Conservation (phyloP, 2,329 filamentous ascomycete species). For the Chaetomium strumarium region DNA sequence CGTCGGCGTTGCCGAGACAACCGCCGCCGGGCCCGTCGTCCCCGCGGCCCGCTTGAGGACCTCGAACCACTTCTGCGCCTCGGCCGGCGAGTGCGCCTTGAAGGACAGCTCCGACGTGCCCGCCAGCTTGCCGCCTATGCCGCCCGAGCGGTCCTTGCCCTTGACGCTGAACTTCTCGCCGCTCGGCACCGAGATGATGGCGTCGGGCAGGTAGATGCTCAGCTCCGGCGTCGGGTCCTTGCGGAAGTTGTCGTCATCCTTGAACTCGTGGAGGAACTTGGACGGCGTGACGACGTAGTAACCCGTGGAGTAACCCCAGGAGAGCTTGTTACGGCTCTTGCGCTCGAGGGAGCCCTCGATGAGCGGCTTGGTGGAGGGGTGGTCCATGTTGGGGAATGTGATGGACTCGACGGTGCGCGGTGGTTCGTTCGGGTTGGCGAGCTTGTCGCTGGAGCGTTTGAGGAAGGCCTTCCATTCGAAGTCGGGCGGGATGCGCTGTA, state of each 20-base stretch:
- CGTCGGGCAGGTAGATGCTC: conserved; percentile 88
- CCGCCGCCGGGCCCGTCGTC: conserved; percentile 36
- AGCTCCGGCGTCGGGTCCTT: conserved; percentile 77
- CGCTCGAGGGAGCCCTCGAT: conserved; percentile 86
- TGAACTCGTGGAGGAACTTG: conserved; percentile 92
- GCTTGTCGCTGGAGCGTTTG: conserved; percentile 60
- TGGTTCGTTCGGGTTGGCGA: conserved; percentile 72
- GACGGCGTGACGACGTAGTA: conserved; percentile 90
- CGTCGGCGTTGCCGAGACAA: conserved; percentile 24
- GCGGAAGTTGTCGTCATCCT: conserved; percentile 70
- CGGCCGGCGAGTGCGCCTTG: conserved; percentile 75
- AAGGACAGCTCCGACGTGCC: conserved; percentile 76
- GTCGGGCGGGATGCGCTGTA: conserved; percentile 72
- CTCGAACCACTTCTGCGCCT: conserved; percentile 81
- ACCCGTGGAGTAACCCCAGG: conserved; percentile 66
- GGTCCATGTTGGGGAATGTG: conserved; percentile 82
- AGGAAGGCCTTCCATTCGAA: conserved; percentile 91
- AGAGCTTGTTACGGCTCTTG: conserved; percentile 80
- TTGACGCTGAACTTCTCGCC: conserved; percentile 90
- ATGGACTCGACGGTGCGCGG: conserved; percentile 69
- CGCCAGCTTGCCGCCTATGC: conserved; percentile 72
- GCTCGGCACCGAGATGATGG: conserved; percentile 62
- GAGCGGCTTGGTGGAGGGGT: conserved; percentile 70
- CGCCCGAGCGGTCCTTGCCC: conserved; percentile 84
- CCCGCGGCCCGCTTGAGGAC: conserved; percentile 60